phyloP scores from a whole-genome alignment of 2,329 filamentous ascomycete genomes.

The Colletotrichum eleusines region DNA sequence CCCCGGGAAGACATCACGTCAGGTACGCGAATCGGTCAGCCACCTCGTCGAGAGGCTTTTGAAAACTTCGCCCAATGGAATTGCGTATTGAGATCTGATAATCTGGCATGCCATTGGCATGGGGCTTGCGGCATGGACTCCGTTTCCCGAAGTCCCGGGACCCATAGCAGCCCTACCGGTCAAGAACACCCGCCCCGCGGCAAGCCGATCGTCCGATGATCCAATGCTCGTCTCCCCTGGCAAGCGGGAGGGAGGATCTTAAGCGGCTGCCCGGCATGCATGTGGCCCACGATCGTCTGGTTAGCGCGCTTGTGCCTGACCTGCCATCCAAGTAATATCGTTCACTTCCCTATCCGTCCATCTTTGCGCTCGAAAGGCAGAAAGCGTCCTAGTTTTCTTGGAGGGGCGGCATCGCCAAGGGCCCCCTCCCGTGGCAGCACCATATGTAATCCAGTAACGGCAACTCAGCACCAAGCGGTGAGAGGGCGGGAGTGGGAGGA shows the following conservation, averaged over 20 bases:
- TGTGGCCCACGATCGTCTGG: neutral
- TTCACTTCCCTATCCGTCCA: neutral
- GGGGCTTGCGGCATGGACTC: slow-evolving; percentile 15
- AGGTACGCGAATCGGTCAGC: slow-evolving; percentile 20
- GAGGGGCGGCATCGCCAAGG: neutral
- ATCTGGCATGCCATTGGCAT: slow-evolving; percentile 24
- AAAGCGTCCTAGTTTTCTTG: neutral
- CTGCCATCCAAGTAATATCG: neutral
- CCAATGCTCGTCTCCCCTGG: slow-evolving; percentile 9
- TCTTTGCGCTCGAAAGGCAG: neutral
- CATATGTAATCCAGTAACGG: slow-evolving; percentile 2
- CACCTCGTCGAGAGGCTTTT: neutral
- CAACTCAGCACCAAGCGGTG: slow-evolving; percentile 30
- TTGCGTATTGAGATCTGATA: slow-evolving; percentile 35
- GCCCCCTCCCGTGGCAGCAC: neutral
- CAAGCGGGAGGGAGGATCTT: slow-evolving; percentile 5
- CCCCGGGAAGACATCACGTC: slow-evolving; percentile 15
- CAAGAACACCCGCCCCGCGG: slow-evolving; percentile 24
- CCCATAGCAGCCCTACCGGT: slow-evolving; percentile 31
- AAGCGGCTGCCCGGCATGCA: slow-evolving; percentile 4
- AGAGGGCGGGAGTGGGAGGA: slow-evolving; percentile 6
- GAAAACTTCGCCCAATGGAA: slow-evolving; percentile 34
- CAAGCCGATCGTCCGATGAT: slow-evolving; percentile 39
- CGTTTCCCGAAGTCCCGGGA: slow-evolving; percentile 7
- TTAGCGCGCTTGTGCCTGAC: neutral